These are phyloP conservation scores for Anacardium occidentale DNA, from an alignment of 345 rosid species.

Conservation along the genomic window DNA sequence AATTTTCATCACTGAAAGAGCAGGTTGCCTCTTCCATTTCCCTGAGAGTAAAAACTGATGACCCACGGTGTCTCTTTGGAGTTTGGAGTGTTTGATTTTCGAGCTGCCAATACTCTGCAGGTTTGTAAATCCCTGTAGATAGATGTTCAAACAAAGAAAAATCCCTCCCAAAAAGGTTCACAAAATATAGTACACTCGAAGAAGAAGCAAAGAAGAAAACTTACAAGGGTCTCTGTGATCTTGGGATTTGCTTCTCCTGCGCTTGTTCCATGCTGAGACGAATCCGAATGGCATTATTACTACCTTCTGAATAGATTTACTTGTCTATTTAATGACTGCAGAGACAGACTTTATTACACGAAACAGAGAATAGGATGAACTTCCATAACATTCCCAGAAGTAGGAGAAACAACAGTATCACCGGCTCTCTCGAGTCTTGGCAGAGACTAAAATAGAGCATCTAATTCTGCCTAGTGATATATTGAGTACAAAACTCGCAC, in stretches of 20 bases:
- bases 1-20: constrained; percentile 68
- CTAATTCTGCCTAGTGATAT: not conserved
- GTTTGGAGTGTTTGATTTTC: constrained; percentile 53
- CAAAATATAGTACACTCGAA: no score
- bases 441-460: constrained; percentile 13
- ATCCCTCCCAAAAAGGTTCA: not conserved
- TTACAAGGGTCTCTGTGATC: constrained; percentile 84
- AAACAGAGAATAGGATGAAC: constrained; percentile 14
- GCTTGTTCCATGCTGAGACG: constrained; percentile 92
- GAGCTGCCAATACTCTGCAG: constrained; percentile 66
- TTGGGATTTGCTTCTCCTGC: constrained; percentile 84
- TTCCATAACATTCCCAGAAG: constrained; percentile 10
- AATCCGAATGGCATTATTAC: constrained; percentile 70
- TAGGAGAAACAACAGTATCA: constrained; percentile 11
- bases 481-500: not conserved
- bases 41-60: constrained; percentile 79
- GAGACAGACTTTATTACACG: constrained; percentile 12
- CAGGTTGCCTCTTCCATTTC: constrained; percentile 89
- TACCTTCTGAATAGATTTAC: not conserved
- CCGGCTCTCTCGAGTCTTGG: not conserved
- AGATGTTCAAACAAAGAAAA: constrained; percentile 2
- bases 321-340: constrained; percentile 20
- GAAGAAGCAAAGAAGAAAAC: constrained; percentile 14
- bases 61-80: constrained; percentile 52
- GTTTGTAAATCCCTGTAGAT: constrained; percentile 66